Conservation (phyloP, 2,329 filamentous ascomycete species). For the Capronia epimyces region DNA sequence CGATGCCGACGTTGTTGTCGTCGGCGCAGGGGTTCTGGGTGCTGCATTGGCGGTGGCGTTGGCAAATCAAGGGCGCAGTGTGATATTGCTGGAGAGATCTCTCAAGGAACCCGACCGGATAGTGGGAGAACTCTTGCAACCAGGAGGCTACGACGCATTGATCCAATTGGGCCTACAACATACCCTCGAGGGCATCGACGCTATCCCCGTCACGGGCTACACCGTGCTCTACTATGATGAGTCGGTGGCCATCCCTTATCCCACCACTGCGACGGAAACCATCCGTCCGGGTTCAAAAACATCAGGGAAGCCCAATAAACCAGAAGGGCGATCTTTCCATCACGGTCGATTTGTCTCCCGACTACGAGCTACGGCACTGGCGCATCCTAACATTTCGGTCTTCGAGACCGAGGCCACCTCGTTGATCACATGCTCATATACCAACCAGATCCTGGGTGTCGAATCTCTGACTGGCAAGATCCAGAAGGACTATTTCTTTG, state of each 20-base stretch:
- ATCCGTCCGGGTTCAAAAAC: slow-evolving; percentile 17
- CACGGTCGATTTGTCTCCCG: slow-evolving; percentile 88
- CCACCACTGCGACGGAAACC: slow-evolving; percentile 45
- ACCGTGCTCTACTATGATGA: slow-evolving; percentile 76
- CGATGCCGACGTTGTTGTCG: slow-evolving; percentile 76
- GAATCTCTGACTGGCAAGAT: slow-evolving; percentile 62
- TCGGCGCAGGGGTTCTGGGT: slow-evolving; percentile 86
- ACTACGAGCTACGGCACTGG: slow-evolving; percentile 67
- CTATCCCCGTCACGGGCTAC: slow-evolving; percentile 76
- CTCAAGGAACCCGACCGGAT: slow-evolving; percentile 92
- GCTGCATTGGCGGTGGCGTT: slow-evolving; percentile 80
- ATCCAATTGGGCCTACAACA: slow-evolving; percentile 71
- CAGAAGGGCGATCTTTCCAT: slow-evolving; percentile 79
- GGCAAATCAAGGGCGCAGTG: slow-evolving; percentile 82
- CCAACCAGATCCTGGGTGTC: slow-evolving; percentile 74
- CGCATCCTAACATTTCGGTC: slow-evolving; percentile 77
- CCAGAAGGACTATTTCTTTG: slow-evolving; percentile 74
- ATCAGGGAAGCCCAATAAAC: slow-evolving; percentile 40
- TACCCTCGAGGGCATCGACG: slow-evolving; percentile 84
- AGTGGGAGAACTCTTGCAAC: slow-evolving; percentile 90
- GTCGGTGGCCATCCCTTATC: slow-evolving; percentile 72
- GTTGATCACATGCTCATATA: slow-evolving; percentile 64
- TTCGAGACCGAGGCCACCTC: slow-evolving; percentile 82
- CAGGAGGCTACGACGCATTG: slow-evolving; percentile 78
- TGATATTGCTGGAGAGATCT: slow-evolving; percentile 81